These are phyloP conservation scores for Trichothecium sympodiale DNA, from an alignment of 2,329 filamentous ascomycete genomes.

Conservation along the genomic window DNA sequence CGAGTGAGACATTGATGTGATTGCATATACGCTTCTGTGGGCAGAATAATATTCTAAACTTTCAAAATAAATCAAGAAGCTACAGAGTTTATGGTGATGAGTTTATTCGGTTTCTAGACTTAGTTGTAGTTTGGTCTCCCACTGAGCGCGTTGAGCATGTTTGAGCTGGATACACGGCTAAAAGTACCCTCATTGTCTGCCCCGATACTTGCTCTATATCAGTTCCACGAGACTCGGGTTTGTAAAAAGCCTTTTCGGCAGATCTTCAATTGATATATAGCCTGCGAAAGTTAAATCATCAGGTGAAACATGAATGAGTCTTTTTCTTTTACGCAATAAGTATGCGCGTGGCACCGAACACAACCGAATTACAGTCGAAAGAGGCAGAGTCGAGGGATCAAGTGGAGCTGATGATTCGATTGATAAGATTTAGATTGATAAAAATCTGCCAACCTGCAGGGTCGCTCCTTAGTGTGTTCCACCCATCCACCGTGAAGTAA, in stretches of 20 bases:
- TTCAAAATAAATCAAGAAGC: too few relatives aligned
- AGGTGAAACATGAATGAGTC: slow-evolving; percentile 1
- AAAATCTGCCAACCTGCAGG: slow-evolving; percentile 14
- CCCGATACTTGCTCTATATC: too few relatives aligned
- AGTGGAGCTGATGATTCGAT: slow-evolving; percentile 26
- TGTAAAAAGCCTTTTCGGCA: too few relatives aligned
- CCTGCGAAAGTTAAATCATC: neutral
- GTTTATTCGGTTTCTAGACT: too few relatives aligned
- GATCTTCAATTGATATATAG: too few relatives aligned
- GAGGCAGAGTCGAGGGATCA: slow-evolving; percentile 20
- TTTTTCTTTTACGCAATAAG: slow-evolving; percentile 1
- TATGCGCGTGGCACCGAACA: slow-evolving; percentile 7
- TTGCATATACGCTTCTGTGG: too few relatives aligned
- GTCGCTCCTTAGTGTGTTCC: slow-evolving; percentile 1
- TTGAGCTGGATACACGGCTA: slow-evolving; percentile 4
- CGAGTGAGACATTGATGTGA: too few relatives aligned
- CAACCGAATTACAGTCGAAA: slow-evolving; percentile 5
- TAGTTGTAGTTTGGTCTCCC: too few relatives aligned
- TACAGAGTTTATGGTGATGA: too few relatives aligned
- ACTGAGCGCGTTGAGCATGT: slow-evolving; percentile 2
- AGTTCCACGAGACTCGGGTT: too few relatives aligned
- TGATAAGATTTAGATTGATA: slow-evolving; percentile 39
- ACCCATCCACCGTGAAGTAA: neutral
- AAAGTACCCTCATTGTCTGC: too few relatives aligned
- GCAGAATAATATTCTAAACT: too few relatives aligned